A percentile compares a stretch with the other conserved stretches of the same genome.
Conservation (phyloP, 768 basidiomycete species). For the Tylopilus felleus region DNA sequence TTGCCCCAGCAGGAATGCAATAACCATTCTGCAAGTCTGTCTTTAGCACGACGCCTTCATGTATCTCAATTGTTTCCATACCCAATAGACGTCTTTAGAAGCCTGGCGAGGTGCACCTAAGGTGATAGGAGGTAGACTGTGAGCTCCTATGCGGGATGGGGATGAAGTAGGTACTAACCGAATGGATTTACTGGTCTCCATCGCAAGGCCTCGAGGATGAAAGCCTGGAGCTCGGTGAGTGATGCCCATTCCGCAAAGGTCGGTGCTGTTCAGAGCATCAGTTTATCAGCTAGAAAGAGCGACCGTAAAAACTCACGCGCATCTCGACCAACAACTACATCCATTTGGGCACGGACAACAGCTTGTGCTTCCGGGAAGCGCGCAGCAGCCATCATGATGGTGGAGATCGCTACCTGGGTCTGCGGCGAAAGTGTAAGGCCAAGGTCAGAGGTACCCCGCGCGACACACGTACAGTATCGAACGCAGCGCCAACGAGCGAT, state of each 20-base stretch:
- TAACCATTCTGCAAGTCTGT: slow-evolving; percentile 29
- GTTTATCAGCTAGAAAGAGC: background rate
- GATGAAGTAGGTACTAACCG: slow-evolving; percentile 18
- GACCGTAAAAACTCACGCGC: slow-evolving; percentile 21
- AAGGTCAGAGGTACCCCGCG: fast-evolving
- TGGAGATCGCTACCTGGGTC: slow-evolving; percentile 27
- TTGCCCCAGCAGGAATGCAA: slow-evolving; percentile 34
- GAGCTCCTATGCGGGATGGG: background rate
- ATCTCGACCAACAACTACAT: slow-evolving; percentile 35
- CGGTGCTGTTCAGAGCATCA: slow-evolving; percentile 30
- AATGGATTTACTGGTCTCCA: slow-evolving; percentile 38
- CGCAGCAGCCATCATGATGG: slow-evolving; percentile 38
- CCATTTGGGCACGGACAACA: slow-evolving; percentile 36
- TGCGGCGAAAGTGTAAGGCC: background rate
- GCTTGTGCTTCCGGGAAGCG: slow-evolving; percentile 33
- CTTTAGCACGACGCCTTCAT: background rate
- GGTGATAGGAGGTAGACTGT: background rate
- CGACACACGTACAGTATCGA: slow-evolving; percentile 42
- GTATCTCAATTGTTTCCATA: background rate
- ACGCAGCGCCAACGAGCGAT: slow-evolving; percentile 60
- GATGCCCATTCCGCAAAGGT: slow-evolving; percentile 33
- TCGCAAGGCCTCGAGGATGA: slow-evolving; percentile 36
- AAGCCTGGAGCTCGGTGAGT: slow-evolving; percentile 37
- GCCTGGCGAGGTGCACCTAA: slow-evolving; percentile 24
- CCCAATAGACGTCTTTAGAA: slow-evolving; percentile 28